phyloP scores from a whole-genome alignment of 768 basidiomycete species.

The Asterophora lycoperdoides region DNA sequence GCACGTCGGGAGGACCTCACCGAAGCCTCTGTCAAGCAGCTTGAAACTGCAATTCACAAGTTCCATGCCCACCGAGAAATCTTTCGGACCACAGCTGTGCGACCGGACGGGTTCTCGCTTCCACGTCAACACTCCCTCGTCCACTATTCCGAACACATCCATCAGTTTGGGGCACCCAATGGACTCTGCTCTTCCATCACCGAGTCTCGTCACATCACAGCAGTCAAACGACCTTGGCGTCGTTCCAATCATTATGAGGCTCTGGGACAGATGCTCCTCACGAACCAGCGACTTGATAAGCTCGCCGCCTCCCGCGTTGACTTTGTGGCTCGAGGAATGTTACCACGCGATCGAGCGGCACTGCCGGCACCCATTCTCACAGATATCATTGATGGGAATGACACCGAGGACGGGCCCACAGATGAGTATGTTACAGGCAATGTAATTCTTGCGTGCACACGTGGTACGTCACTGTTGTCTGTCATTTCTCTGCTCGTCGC shows the following conservation, averaged over 20 bases:
- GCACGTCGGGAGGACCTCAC: slow-evolving; percentile 13
- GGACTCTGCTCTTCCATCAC: slow-evolving; percentile 18
- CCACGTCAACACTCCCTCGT: slow-evolving; percentile 20
- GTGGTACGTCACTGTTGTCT: too few relatives aligned
- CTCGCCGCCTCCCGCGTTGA: slow-evolving; percentile 2
- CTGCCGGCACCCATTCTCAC: background rate
- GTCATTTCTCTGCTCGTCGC: too few relatives aligned
- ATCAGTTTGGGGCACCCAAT: slow-evolving; percentile 25
- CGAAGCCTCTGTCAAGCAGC: slow-evolving; percentile 13
- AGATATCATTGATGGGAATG: too few relatives aligned
- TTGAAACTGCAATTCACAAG: slow-evolving; percentile 17
- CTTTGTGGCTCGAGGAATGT: too few relatives aligned
- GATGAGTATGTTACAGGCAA: too few relatives aligned
- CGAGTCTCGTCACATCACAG: slow-evolving; percentile 11
- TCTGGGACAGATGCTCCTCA: slow-evolving; percentile 17
- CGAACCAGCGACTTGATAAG: slow-evolving; percentile 9
- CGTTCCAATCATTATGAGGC: slow-evolving; percentile 15
- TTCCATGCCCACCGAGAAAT: slow-evolving; percentile 25
- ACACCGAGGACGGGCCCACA: too few relatives aligned
- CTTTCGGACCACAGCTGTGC: slow-evolving; percentile 15
- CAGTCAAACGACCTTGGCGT: slow-evolving; percentile 18
- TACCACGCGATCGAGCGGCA: background rate
- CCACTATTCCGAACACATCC: slow-evolving; percentile 20
- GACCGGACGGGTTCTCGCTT: slow-evolving; percentile 3
- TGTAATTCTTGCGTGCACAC: too few relatives aligned